Conservation (phyloP, 2,329 filamentous ascomycete genomes). For the Cladophialophora bantiana region DNA sequence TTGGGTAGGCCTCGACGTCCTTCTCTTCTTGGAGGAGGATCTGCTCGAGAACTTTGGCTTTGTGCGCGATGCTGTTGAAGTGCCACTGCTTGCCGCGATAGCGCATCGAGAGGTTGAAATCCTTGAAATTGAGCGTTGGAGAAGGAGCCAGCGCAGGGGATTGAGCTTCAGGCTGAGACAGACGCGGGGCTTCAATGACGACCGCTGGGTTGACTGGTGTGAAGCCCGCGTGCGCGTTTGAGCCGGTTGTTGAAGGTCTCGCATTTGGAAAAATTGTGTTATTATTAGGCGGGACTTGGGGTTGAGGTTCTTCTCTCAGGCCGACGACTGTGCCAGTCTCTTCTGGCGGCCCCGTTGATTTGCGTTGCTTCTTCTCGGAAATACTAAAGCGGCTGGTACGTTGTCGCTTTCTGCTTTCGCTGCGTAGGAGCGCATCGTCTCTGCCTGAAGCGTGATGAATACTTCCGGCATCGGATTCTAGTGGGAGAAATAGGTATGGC, state of each 20-base stretch:
- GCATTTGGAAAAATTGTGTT: neutral
- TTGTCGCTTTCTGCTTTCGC: conserved; percentile 16
- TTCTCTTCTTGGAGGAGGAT: conserved; percentile 29
- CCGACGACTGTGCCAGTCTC: neutral
- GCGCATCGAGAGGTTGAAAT: conserved; percentile 18
- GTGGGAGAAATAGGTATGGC: neutral
- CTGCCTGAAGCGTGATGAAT: conserved; percentile 12
- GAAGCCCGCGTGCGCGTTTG: conserved; percentile 8
- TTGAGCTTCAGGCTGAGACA: neutral
- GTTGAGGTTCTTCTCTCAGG: neutral
- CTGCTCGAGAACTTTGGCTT: conserved; percentile 26
- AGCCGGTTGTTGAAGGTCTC: neutral
- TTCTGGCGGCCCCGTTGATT: conserved; percentile 6
- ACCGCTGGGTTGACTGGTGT: conserved; percentile 19
- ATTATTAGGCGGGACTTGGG: neutral
- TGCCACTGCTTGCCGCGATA: conserved; percentile 27
- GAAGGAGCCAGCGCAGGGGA: neutral
- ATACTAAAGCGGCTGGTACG: conserved; percentile 1
- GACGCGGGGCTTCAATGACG: neutral
- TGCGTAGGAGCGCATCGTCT: neutral
- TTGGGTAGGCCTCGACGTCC: conserved; percentile 26
- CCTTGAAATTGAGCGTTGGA: conserved; percentile 12
- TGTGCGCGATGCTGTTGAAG: conserved; percentile 27
- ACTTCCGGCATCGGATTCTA: conserved; percentile 25
- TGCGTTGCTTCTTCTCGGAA: conserved; percentile 16